These are phyloP conservation scores for Phytopythium kandeliae DNA, from an alignment of 352 stramenopile genomes.

Conservation along the genomic window DNA sequence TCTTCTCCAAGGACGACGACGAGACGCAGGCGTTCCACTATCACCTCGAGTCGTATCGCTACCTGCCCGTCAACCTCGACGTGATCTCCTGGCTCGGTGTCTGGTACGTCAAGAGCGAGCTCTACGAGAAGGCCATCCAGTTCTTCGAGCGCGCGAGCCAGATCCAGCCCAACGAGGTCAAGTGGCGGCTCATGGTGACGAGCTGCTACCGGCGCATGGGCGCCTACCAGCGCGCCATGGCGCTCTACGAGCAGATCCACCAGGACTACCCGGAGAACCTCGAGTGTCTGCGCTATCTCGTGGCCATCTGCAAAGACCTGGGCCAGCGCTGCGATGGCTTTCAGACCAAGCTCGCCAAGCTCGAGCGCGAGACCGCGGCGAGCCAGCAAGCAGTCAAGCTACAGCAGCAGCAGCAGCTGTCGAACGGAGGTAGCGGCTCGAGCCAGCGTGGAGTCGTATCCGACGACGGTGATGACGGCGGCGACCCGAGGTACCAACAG, in stretches of 20 bases:
- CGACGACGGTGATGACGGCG: constrained; percentile 19
- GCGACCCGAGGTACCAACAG: constrained; percentile 6
- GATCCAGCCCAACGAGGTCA: constrained; percentile 94
- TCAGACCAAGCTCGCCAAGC: constrained; percentile 89
- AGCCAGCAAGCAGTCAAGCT: constrained; percentile 23
- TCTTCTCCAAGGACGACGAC: constrained; percentile 93
- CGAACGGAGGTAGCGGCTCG: constrained; percentile 13
- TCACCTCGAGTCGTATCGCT: constrained; percentile 92
- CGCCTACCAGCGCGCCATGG: constrained; percentile 88
- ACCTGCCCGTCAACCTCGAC: constrained; percentile 95
- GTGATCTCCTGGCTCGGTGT: constrained; percentile 96
- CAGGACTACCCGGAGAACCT: constrained; percentile 92
- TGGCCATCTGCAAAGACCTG: constrained; percentile 94
- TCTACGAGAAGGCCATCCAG: constrained; percentile 96
- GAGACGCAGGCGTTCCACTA: constrained; percentile 95
- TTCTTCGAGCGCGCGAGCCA: constrained; percentile 95
- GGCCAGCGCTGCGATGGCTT: constrained; percentile 90
- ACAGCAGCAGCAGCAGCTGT: constrained; percentile 18
- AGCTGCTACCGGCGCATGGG: constrained; percentile 95
- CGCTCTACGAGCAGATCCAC: constrained; percentile 94
- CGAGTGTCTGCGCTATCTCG: constrained; percentile 89
- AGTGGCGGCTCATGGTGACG: constrained; percentile 96
- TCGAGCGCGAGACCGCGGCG: constrained; percentile 66
- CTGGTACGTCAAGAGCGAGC: constrained; percentile 96
- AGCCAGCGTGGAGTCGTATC: constrained; percentile 11